These are phyloP conservation scores for Phytophthora tubulina DNA, from an alignment of 352 stramenopile species.

Conservation along the genomic window DNA sequence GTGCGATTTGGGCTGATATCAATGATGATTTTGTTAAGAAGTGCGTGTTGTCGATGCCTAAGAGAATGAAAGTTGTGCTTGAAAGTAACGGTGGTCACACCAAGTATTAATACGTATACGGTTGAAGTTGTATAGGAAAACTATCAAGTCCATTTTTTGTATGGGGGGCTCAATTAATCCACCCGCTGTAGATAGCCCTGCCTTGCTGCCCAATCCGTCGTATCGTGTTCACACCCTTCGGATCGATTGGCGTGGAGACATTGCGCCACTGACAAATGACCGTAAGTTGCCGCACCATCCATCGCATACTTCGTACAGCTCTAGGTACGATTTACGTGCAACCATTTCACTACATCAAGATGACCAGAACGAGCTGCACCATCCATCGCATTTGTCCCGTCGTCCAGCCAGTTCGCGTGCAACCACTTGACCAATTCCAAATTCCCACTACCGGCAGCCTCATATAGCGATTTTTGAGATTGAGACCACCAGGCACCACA, in stretches of 20 bases:
- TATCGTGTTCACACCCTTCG: constrained; percentile 1
- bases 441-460: neutral
- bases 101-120: too few species aligned
- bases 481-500: too few species aligned
- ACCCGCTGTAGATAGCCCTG: neutral
- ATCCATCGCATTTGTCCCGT: neutral
- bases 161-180: too few species aligned
- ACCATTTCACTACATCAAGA: too few species aligned
- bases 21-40: neutral
- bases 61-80: neutral
- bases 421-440: constrained; percentile 11
- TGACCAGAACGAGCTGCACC: neutral
- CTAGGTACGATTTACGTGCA: too few species aligned
- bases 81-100: neutral
- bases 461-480: too few species aligned
- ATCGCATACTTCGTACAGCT: neutral
- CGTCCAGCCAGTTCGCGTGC: neutral
- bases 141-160: too few species aligned
- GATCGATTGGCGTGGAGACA: constrained; percentile 4
- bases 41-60: neutral
- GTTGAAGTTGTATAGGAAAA: too few species aligned
- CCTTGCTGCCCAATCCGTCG: neutral
- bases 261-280: neutral
- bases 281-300: neutral
- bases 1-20: neutral